Conservation (phyloP, 73 alveolate species). For the Symbiodinium pilosum region DNA sequence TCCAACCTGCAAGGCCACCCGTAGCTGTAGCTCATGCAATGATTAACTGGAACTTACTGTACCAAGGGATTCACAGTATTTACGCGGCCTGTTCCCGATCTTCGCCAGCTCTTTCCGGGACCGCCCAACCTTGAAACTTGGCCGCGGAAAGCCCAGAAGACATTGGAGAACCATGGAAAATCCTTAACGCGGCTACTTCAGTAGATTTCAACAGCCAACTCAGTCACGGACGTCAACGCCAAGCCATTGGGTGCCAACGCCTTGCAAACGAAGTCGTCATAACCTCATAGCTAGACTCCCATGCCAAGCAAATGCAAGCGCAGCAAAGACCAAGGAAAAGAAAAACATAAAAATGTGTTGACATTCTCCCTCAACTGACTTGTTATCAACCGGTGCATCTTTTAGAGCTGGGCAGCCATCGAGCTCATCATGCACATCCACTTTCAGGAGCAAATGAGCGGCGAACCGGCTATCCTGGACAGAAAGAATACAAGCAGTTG, state of each 20-base stretch:
- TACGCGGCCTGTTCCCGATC: neutral
- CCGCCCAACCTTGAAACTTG: neutral
- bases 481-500: too few species aligned
- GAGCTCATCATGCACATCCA: neutral
- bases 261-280: neutral
- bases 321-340: neutral
- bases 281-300: neutral
- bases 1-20: neutral
- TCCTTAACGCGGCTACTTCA: too few species aligned
- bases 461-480: neutral
- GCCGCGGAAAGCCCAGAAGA: too few species aligned
- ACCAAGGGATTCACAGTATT: too few species aligned
- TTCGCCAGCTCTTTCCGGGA: slow-evolving; percentile 3
- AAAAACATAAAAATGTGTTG: too few species aligned
- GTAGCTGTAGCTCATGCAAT: too few species aligned
- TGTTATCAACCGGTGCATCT: too few species aligned
- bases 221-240: neutral
- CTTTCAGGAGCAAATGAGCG: neutral
- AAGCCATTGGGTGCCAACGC: neutral
- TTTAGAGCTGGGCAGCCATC: neutral
- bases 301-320: neutral
- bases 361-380: too few species aligned
- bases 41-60: too few species aligned
- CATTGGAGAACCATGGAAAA: too few species aligned
- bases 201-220: too few species aligned